Conservation (phyloP, 1,139 yeast genomes). For the Lodderomyces theae region DNA sequence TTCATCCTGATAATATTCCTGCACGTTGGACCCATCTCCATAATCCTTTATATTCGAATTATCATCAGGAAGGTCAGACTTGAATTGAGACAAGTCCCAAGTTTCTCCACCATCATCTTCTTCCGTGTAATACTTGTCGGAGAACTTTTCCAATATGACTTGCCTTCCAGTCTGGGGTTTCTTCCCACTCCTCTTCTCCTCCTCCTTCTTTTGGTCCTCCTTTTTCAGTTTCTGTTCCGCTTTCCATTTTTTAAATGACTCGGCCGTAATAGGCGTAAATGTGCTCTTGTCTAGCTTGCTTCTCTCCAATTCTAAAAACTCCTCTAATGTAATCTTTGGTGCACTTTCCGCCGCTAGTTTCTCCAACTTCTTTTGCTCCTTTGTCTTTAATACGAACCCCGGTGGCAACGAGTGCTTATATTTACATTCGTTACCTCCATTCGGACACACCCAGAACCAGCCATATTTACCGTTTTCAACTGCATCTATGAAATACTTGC, state of each 20-base stretch:
- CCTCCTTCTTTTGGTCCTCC: conserved; percentile 56
- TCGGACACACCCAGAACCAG: conserved; percentile 99
- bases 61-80: conserved; percentile 42
- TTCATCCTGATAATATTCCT: conserved; percentile 23
- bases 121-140: conserved; percentile 58
- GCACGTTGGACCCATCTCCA: conserved; percentile 41
- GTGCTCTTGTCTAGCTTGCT: conserved; percentile 72
- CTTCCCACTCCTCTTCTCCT: conserved; percentile 45
- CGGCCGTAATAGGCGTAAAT: conserved; percentile 85
- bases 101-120: conserved; percentile 56
- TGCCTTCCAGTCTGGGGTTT: conserved; percentile 73
- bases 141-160: conserved; percentile 69
- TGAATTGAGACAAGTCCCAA: conserved; percentile 70
- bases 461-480: conserved; percentile 98
- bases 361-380: conserved; percentile 90
- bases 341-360: conserved; percentile 80
- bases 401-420: conserved; percentile 97
- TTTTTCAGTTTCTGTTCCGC: conserved; percentile 59
- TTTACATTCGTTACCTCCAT: conserved; percentile 89
- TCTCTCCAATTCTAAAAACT: conserved; percentile 92
- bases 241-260: conserved; percentile 86
- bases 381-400: conserved; percentile 94
- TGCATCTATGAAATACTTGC: conserved; percentile 93
- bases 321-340: conserved; percentile 92
- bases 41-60: conserved; percentile 50